phyloP scores from a whole-genome alignment of 1,139 yeast genomes.

The Sugiyamaella castrensis region DNA sequence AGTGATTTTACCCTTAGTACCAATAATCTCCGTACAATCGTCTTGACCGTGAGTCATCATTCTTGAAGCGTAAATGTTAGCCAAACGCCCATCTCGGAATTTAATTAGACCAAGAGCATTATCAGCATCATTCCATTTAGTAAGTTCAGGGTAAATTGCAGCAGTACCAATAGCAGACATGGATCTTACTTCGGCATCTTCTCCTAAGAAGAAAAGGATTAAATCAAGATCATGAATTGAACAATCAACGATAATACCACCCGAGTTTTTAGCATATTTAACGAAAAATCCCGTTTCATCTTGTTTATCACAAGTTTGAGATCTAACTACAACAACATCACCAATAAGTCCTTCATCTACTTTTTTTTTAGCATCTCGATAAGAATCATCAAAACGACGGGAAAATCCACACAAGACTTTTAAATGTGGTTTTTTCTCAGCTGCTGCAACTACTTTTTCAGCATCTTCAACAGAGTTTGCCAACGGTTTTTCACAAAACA shows the following conservation, averaged over 20 bases:
- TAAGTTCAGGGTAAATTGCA: conserved; percentile 24
- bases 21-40: conserved; percentile 24
- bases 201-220: conserved; percentile 25
- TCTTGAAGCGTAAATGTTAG: conserved; percentile 26
- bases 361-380: conserved; percentile 22
- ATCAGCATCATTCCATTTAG: conserved; percentile 23
- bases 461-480: conserved; percentile 21
- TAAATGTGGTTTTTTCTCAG: conserved; percentile 15
- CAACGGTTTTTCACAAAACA: conserved; percentile 28
- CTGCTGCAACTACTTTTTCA: conserved; percentile 22
- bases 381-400: conserved; percentile 26
- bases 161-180: conserved; percentile 24
- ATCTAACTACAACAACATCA: conserved; percentile 19
- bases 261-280: conserved; percentile 24
- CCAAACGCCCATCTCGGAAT: conserved; percentile 25
- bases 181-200: conserved; percentile 20
- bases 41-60: conserved; percentile 30
- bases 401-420: conserved; percentile 27
- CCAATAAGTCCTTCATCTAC: conserved; percentile 22
- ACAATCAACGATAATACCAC: conserved; percentile 29
- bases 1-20: conserved; percentile 26
- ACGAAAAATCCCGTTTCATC: conserved; percentile 24
- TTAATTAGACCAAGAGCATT: conserved; percentile 26
- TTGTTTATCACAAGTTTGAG: conserved; percentile 24
- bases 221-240: conserved; percentile 27